Percentiles rank a stretch among this genome's conserved stretches.
These are phyloP conservation scores for Cardamine chenopodiifolia DNA, from an alignment of 345 rosid species.

Conservation along the genomic window DNA sequence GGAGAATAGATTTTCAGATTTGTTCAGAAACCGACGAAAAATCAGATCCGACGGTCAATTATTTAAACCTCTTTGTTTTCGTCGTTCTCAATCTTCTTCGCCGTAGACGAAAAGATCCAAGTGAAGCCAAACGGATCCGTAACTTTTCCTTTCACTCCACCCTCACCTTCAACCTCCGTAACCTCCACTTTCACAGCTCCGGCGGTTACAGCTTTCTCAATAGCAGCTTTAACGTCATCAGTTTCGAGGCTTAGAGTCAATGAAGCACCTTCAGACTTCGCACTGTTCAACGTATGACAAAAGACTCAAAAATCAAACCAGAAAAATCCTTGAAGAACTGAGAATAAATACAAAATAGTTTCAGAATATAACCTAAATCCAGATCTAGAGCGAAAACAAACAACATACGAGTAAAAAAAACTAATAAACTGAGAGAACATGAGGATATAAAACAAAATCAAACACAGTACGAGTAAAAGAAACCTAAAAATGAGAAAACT, in stretches of 20 bases:
- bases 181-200: constrained; percentile 67
- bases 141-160: constrained; percentile 64
- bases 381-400: constrained; percentile 13
- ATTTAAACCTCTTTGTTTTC: constrained; percentile 46
- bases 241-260: constrained; percentile 60
- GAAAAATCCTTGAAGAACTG: neutral
- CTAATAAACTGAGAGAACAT: neutral
- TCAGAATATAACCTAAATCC: neutral
- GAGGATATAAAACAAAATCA: neutral
- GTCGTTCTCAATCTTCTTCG: constrained; percentile 29
- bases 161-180: constrained; percentile 46
- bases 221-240: constrained; percentile 63
- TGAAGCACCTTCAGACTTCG: constrained; percentile 40
- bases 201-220: constrained; percentile 65
- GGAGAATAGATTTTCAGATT: neutral
- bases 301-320: neutral
- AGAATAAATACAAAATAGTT: neutral
- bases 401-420: neutral
- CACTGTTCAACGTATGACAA: constrained; percentile 30
- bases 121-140: constrained; percentile 82
- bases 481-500: neutral
- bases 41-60: constrained; percentile 38
- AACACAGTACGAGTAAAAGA: neutral
- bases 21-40: constrained; percentile 31
- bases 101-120: constrained; percentile 66